Percentiles rank a stretch among this genome's conserved stretches.
phyloP scores from a whole-genome alignment of 1,284 basidiomycete genomes.

The Malassezia vespertilionis region DNA sequence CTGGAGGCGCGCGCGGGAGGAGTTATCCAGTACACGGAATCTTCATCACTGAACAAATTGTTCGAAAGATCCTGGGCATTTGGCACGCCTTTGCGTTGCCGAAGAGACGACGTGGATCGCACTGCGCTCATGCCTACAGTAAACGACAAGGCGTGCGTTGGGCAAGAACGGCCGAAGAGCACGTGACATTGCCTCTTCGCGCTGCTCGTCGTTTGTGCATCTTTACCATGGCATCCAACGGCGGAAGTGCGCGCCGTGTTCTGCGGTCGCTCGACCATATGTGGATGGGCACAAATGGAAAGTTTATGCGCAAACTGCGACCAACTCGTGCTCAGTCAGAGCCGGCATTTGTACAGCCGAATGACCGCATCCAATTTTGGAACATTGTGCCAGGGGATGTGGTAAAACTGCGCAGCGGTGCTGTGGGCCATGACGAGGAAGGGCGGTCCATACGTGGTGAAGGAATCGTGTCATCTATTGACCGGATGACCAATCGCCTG shows the following conservation, averaged over 20 bases:
- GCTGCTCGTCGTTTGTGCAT: background rate
- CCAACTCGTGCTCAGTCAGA: slow-evolving; percentile 40
- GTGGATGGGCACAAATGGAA: slow-evolving; percentile 34
- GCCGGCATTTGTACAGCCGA: slow-evolving; percentile 45
- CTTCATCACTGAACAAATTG: too few species aligned
- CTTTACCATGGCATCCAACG: background rate
- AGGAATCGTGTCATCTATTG: slow-evolving; percentile 37
- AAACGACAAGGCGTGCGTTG: too few species aligned
- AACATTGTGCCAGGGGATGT: slow-evolving; percentile 48
- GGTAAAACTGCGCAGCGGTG: slow-evolving; percentile 44
- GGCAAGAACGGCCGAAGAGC: background rate
- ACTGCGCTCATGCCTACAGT: too few species aligned
- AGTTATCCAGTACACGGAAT: too few species aligned
- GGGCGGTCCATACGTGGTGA: slow-evolving; percentile 30
- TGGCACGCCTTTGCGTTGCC: too few species aligned
- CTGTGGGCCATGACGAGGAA: slow-evolving; percentile 25
- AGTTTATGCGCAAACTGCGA: slow-evolving; percentile 35
- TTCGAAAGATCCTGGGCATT: too few species aligned
- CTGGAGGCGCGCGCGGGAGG: too few species aligned
- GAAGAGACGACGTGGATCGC: too few species aligned
- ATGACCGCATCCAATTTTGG: slow-evolving; percentile 49
- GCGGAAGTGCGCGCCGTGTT: slow-evolving; percentile 21
- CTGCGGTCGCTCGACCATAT: slow-evolving; percentile 47
- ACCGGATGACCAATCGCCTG: slow-evolving; percentile 37
- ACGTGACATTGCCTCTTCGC: background rate